These are phyloP conservation scores for Populus hybrid DNA, from an alignment of 441 rosid species.

Conservation along the genomic window DNA sequence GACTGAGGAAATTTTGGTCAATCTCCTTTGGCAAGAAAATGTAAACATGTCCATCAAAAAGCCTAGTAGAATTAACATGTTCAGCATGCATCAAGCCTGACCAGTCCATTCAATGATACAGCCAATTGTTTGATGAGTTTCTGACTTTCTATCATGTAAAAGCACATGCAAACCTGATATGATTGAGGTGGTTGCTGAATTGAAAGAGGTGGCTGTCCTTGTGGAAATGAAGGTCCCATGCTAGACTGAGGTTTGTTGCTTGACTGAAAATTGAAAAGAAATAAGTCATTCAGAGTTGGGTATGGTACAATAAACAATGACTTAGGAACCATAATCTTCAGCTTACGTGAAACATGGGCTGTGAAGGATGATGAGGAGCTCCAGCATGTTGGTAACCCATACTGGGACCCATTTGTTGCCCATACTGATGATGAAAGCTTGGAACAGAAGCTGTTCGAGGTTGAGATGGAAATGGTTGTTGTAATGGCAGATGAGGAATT, in stretches of 20 bases:
- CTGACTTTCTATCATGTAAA: background rate
- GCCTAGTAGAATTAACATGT: background rate
- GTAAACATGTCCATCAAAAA: background rate
- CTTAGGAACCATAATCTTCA: slow-evolving; percentile 16
- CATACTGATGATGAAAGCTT: slow-evolving; percentile 65
- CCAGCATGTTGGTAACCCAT: slow-evolving; percentile 65
- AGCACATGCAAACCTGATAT: slow-evolving; percentile 50
- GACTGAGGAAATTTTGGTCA: background rate
- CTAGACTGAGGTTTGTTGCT: slow-evolving; percentile 50
- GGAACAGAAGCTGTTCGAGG: slow-evolving; percentile 48
- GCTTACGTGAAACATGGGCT: slow-evolving; percentile 77
- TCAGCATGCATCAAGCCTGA: background rate
- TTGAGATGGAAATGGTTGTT: slow-evolving; percentile 58
- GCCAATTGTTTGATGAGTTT: background rate
- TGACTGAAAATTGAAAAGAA: slow-evolving; percentile 45
- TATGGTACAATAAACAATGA: slow-evolving; percentile 1
- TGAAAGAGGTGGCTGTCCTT: slow-evolving; percentile 57
- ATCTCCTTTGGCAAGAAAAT: background rate
- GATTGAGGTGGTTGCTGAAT: slow-evolving; percentile 52
- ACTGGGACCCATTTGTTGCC: slow-evolving; percentile 59
- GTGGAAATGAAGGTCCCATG: slow-evolving; percentile 59
- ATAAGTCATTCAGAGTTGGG: background rate
- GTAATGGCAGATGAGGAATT: slow-evolving; percentile 55
- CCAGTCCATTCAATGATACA: background rate
- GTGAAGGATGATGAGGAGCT: slow-evolving; percentile 72